Evolutionary conservation across 768 basidiomycete species (phyloP).

Genomic region (Collybia nuda): DNA sequence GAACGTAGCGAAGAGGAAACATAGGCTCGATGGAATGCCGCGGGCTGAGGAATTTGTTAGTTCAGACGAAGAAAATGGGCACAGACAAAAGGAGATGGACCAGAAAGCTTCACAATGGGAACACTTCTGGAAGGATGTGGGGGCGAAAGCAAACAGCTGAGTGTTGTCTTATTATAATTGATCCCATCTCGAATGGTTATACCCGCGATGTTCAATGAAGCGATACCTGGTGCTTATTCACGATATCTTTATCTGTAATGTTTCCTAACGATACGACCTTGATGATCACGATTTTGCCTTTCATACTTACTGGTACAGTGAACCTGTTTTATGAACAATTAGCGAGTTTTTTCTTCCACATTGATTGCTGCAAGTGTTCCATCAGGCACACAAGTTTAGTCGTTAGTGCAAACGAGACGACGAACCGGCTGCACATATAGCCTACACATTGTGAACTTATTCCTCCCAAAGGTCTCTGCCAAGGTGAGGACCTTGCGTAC

Average conservation of each 20-base stretch:
- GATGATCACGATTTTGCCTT: not conserved
- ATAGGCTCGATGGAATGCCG: slow-evolving; percentile 10
- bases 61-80: slow-evolving; percentile 8
- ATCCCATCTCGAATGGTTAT: too few relatives aligned
- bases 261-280: not conserved
- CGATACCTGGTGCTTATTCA: not conserved
- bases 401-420: too few relatives aligned
- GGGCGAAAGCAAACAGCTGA: slow-evolving; percentile 26
- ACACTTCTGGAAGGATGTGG: slow-evolving; percentile 45
- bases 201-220: not conserved
- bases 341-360: too few relatives aligned
- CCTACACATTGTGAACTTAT: too few relatives aligned
- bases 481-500: too few relatives aligned
- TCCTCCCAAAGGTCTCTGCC: too few relatives aligned
- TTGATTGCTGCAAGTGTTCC: too few relatives aligned
- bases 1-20: not conserved
- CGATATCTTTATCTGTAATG: not conserved
- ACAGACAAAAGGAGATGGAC: slow-evolving; percentile 6
- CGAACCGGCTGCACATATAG: too few relatives aligned
- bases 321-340: too few relatives aligned
- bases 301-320: too few relatives aligned
- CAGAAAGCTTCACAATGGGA: slow-evolving; percentile 32
- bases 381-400: too few relatives aligned
- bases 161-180: too few relatives aligned
- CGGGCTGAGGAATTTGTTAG: not conserved